Base-by-base conservation (phyloP, 768 basidiomycete species). In the Chalciporus pseudorubinellus region DNA sequence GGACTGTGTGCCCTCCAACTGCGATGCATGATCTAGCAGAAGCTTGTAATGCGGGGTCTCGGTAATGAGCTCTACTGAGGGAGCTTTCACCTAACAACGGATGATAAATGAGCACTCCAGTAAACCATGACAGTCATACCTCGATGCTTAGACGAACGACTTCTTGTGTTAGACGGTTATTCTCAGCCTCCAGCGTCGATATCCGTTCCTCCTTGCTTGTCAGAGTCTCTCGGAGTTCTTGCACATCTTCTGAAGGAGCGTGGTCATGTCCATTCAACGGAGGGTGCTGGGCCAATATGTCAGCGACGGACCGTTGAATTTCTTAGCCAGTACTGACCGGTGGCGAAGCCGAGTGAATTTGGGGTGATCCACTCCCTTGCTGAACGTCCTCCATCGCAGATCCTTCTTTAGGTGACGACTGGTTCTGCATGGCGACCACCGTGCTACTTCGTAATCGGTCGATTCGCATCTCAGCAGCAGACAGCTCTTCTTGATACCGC, bases 281-380 rank as follows among this genome's bases (percentile, higher is more conserved):
- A 28, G 63, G 60, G 44, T 65, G 77, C 84, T 87, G 63, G 3
- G 26, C 59, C 44, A n/a, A 49, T 26, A 59, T 14, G 74, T 85
- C 75, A 69, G 54, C 10, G n/a, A 46, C 26, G n/a, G 2, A n/a
- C 16, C 18, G 66, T 59, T 57, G 41, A 59, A 62, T 7, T 26
- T 6, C 44, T 72, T 75, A 72, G 76, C 8, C 19, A 74, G 76
- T 77, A 86, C 87, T 82, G 79, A 88, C 87, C 75, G 73, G 77
- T 69, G 85, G 82, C 76, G 84, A 79, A 73, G 78, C 81, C 70
- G 78, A 76, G 70, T 73, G 74, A 60, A 66, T 67, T 65, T 70
- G 73, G 57, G 74, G 57, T 11, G 69, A 70, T 75, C 78, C 75
- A 79, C 79, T 67, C 70, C 53, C 60, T 4, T 22, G 55, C 44